These are phyloP conservation scores for Epichloe festucae DNA, from an alignment of 2,329 filamentous ascomycete species.

Conservation along the genomic window DNA sequence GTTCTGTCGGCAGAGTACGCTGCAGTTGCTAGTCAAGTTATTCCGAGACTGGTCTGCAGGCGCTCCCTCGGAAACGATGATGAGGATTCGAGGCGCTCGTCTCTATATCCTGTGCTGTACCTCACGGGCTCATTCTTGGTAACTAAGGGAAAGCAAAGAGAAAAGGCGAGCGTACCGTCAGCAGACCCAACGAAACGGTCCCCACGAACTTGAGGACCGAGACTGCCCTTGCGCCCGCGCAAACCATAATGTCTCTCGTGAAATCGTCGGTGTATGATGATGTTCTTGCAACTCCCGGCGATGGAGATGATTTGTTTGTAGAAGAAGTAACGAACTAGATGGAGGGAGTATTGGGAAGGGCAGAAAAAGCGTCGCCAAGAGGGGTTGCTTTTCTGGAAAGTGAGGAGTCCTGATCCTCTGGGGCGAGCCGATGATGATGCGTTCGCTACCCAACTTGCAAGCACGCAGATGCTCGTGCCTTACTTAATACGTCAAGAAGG, in stretches of 20 bases:
- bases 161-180: conserved; percentile 52
- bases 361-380: background rate
- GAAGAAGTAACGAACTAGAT: background rate
- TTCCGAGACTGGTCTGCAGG: too few relatives aligned
- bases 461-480: background rate
- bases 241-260: conserved; percentile 38
- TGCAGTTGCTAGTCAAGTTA: too few relatives aligned
- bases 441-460: background rate
- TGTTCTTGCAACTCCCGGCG: background rate
- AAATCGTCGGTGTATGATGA: background rate
- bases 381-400: background rate
- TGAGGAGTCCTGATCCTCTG: background rate
- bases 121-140: background rate
- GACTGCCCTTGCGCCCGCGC: conserved; percentile 41
- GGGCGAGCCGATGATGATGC: background rate
- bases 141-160: background rate
- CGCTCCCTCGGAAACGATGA: too few relatives aligned
- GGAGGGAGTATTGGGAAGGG: background rate
- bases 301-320: background rate
- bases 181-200: conserved; percentile 72
- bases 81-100: too few relatives aligned
- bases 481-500: background rate
- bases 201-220: conserved; percentile 85
- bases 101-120: too few relatives aligned
- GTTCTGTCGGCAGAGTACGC: too few relatives aligned